Base-by-base conservation (phyloP, 2,329 filamentous ascomycete species). In the Fusarium secorum region DNA sequence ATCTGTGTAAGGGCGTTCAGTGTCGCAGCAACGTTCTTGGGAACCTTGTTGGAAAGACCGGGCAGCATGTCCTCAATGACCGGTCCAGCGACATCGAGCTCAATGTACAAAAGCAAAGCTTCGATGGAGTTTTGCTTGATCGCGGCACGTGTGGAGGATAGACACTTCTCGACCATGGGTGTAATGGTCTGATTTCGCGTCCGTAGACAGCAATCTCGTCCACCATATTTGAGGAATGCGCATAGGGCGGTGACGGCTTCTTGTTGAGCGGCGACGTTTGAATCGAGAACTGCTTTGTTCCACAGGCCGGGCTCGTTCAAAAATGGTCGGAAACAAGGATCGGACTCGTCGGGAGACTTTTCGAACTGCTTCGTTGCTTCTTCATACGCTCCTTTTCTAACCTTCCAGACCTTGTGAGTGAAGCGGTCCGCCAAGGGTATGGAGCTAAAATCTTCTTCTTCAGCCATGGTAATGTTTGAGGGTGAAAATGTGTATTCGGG, bases 241-340 rank as follows among this genome's bases (percentile, higher is more conserved):
- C 94, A 97, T 76, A 97, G 88, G 39, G 95, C 92, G 51, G 88
- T 90, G 51, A 99, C 89, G 68, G 93, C 96, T 75, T 99, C 97
- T 82, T 97, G 92, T 80, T 99, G 96, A 36, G 97, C 96, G 22
- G 95, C 96, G 64, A 99, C 96, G 77, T 99, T 99, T 59, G 95
- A 96, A 81, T 99, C 96, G 75, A 91, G 90, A 11, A 96, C 95
- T 3, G 95, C 96, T 38, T 90, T 91, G 81, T 98, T 98, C 95
- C 94, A 98, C 66, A 99, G 81, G 69, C 90, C 85, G 2, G 94
- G 86, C 74, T 99, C 96, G 78, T 92, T 90, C 67, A 96, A 83
- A 77, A 98, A 99, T 2, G 95, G 94, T 74, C 90, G 88, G 76
- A 99, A 98, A 38, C 91, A 91, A 17, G 94, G 90, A 79, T 97